Conservation (phyloP, 83 land plant genomes). For the Isoetes engelmannii region DNA sequence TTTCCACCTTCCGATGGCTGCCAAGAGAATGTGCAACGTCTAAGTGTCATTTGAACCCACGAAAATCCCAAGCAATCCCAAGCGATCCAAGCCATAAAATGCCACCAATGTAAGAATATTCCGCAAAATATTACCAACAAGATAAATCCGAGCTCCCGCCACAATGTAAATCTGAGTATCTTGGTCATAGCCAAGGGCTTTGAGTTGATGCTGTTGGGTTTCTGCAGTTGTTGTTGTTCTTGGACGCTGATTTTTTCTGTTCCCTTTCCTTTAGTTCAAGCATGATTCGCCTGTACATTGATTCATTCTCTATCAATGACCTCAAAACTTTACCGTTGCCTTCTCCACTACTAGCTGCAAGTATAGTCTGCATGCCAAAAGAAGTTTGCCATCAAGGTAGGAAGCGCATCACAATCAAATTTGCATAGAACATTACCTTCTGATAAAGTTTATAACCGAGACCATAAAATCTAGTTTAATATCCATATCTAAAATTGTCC, state of each 20-base stretch:
- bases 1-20: too few relatives aligned
- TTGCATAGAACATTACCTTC: slow-evolving; percentile 45
- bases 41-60: too few relatives aligned
- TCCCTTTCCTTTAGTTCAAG: slow-evolving; percentile 24
- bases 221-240: too few relatives aligned
- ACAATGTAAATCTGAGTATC: too few relatives aligned
- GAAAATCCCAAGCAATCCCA: too few relatives aligned
- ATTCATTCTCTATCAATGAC: slow-evolving; percentile 31
- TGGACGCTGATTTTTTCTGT: neutral
- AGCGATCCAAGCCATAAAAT: too few relatives aligned
- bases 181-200: too few relatives aligned
- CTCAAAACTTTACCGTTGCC: slow-evolving; percentile 29
- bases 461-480: slow-evolving; percentile 65
- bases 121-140: too few relatives aligned
- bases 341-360: slow-evolving; percentile 34
- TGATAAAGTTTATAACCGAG: slow-evolving; percentile 82
- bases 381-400: neutral
- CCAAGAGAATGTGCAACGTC: too few relatives aligned
- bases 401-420: neutral
- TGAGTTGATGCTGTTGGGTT: too few relatives aligned
- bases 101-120: too few relatives aligned
- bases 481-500: slow-evolving; percentile 49
- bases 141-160: too few relatives aligned
- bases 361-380: slow-evolving; percentile 35
- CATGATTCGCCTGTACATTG: slow-evolving; percentile 48